Conservation (phyloP, 2,329 filamentous ascomycete genomes). For the Paecilomyces variotii region DNA sequence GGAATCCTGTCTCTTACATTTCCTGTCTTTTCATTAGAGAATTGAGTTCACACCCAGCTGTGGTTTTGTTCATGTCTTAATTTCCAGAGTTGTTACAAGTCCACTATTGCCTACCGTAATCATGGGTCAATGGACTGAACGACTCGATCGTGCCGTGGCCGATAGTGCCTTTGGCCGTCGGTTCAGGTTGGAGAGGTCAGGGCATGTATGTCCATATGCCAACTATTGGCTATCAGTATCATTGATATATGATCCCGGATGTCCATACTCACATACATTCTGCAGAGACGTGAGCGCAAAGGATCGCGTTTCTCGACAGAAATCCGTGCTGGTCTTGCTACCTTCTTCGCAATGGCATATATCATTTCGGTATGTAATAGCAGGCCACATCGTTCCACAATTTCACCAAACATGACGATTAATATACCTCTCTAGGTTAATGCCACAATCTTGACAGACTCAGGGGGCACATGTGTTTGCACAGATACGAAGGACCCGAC, state of each 20-base stretch:
- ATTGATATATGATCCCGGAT: background rate
- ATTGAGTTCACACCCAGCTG: background rate
- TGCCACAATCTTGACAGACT: constrained; percentile 62
- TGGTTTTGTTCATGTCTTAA: background rate
- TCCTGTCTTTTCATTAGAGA: background rate
- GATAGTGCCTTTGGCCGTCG: constrained; percentile 58
- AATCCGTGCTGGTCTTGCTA: constrained; percentile 72
- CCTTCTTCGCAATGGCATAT: constrained; percentile 75
- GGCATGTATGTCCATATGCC: constrained; percentile 57
- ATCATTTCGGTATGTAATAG: constrained; percentile 60
- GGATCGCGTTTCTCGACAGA: constrained; percentile 75
- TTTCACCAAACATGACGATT: background rate
- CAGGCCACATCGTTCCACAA: background rate
- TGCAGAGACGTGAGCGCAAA: constrained; percentile 60
- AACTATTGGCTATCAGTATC: constrained; percentile 10
- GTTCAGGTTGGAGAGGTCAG: constrained; percentile 74
- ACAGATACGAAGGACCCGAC: constrained; percentile 37
- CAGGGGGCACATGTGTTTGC: constrained; percentile 70
- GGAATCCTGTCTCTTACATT: background rate
- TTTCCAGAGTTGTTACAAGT: background rate
- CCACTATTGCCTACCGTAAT: background rate
- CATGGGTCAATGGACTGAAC: background rate
- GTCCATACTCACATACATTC: constrained; percentile 4
- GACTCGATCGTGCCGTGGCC: constrained; percentile 41
- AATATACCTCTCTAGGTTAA: constrained; percentile 37